phyloP scores from a whole-genome alignment of 176 grass and related monocot genomes.

The Tuctoria greenei region DNA sequence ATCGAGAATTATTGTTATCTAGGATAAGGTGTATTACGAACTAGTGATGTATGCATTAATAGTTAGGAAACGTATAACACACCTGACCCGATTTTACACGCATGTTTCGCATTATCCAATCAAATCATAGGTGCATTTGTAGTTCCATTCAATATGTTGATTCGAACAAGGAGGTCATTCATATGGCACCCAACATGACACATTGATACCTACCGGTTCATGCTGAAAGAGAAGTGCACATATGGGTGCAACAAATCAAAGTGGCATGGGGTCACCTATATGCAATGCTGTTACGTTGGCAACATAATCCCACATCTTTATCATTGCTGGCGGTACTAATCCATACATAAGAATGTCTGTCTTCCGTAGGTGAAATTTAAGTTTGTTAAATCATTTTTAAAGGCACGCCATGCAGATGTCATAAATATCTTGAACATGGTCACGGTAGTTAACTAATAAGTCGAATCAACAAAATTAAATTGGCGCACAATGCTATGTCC shows the following conservation, averaged over 20 bases:
- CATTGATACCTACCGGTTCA: not conserved
- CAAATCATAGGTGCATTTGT: not conserved
- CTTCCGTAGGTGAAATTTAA: not conserved
- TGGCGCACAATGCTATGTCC: not conserved
- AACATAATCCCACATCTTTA: slow-evolving; percentile 1
- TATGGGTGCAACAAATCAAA: slow-evolving; percentile 5
- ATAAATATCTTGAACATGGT: slow-evolving; percentile 15
- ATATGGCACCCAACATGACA: not conserved
- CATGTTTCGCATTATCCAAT: not conserved
- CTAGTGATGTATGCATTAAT: not conserved
- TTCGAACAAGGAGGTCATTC: not conserved
- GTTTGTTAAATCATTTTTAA: not conserved
- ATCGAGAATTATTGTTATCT: not conserved
- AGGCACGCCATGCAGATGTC: not conserved
- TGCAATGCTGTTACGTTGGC: not conserved
- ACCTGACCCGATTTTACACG: not conserved
- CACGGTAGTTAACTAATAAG: slow-evolving; percentile 20
- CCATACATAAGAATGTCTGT: not conserved
- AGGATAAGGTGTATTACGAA: not conserved
- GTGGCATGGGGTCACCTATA: not conserved
- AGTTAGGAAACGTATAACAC: not conserved
- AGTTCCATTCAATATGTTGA: not conserved
- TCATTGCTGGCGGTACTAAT: not conserved
- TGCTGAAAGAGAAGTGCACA: no score
- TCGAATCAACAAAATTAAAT: not conserved